phyloP scores from a whole-genome alignment of 257 asterid genomes.

The Nicotiana tabacum region DNA sequence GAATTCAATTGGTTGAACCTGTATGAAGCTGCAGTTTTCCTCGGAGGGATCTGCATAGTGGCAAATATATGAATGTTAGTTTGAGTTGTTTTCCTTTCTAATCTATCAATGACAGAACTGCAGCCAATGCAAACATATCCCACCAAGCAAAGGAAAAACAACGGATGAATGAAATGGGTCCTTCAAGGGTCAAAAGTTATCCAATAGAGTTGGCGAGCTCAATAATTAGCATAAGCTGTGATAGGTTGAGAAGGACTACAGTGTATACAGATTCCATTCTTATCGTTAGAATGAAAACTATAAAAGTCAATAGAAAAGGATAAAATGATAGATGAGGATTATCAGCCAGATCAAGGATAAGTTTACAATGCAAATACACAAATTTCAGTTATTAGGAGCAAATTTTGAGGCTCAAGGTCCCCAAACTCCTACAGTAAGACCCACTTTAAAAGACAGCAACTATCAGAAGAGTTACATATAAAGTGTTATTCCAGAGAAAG shows the following conservation, averaged over 20 bases:
- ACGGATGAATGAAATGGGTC: not conserved
- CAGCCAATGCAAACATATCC: not conserved
- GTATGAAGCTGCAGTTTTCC: slow-evolving; percentile 91
- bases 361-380: not conserved
- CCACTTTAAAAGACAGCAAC: not conserved
- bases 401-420: not conserved
- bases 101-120: not conserved
- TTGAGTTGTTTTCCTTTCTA: not conserved
- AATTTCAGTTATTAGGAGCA: not conserved
- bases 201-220: not conserved
- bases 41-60: slow-evolving; percentile 86
- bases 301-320: not conserved
- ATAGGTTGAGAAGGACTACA: not conserved
- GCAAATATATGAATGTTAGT: slow-evolving; percentile 17
- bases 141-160: not conserved
- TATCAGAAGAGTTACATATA: not conserved
- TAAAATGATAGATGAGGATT: not conserved
- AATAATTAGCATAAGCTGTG: not conserved
- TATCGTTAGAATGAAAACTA: not conserved
- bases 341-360: not conserved
- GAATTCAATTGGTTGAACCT: slow-evolving; percentile 41
- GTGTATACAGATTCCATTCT: not conserved
- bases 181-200: not conserved
- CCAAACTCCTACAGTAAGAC: not conserved
- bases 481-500: not conserved